Conservation (phyloP, 176 grass and related monocot species). For the Rhynchospora pubera region DNA sequence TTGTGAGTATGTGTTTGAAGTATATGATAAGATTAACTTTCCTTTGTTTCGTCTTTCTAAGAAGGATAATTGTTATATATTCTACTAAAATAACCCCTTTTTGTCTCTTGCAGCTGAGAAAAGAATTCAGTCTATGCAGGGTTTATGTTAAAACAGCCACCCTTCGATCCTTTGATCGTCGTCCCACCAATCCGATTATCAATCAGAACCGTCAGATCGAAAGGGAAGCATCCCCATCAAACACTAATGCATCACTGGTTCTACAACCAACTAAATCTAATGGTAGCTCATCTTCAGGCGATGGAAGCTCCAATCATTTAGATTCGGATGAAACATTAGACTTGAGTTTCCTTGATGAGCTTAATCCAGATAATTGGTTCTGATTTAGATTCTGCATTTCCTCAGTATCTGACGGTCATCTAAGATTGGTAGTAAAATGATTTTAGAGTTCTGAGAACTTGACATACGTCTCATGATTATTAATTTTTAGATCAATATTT, state of each 20-base stretch:
- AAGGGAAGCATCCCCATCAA: background rate
- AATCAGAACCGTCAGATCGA: background rate
- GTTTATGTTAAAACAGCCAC: conserved; percentile 53
- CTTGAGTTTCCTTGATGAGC: conserved; percentile 7
- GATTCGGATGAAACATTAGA: background rate
- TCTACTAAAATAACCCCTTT: background rate
- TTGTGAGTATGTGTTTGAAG: background rate
- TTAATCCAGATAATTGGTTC: conserved; percentile 17
- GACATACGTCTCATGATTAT: background rate
- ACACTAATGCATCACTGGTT: background rate
- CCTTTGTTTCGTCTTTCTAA: background rate
- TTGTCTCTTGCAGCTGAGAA: conserved; percentile 30
- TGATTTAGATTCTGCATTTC: background rate
- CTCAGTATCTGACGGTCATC: background rate
- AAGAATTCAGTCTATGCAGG: conserved; percentile 62
- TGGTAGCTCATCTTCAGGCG: background rate
- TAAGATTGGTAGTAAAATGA: background rate
- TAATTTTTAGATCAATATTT: background rate
- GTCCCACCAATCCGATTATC: conserved; percentile 26
- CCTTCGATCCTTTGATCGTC: conserved; percentile 58
- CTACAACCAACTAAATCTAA: background rate
- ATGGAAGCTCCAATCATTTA: background rate
- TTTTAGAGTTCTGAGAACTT: background rate
- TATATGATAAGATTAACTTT: background rate
- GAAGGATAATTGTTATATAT: background rate